phyloP scores from a whole-genome alignment of 208 protist genomes.

The Leishmania amazonensis region DNA sequence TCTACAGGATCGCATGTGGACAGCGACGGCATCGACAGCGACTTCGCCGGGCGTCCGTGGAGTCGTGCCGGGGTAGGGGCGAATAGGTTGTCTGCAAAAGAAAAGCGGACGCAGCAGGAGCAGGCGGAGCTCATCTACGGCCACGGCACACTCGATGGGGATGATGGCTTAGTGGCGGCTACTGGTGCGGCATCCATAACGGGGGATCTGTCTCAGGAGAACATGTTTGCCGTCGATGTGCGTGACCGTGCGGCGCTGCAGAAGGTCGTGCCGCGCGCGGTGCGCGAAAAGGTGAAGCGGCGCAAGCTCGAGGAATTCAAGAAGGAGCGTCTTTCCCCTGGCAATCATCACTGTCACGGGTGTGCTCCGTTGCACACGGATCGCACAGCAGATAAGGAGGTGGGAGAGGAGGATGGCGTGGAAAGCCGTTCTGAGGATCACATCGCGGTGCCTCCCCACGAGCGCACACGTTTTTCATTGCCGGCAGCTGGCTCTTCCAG shows the following conservation, averaged over 20 bases:
- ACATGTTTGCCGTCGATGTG: constrained; percentile 36
- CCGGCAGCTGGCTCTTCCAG: not conserved
- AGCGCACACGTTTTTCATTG: not conserved
- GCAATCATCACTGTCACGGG: not conserved
- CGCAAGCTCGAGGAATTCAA: constrained; percentile 15
- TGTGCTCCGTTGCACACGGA: not conserved
- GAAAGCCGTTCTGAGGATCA: not conserved
- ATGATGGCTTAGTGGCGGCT: constrained; percentile 7
- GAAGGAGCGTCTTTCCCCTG: constrained; percentile 12
- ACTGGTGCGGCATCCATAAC: not conserved
- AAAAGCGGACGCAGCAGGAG: constrained; percentile 62
- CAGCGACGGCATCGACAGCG: constrained; percentile 24
- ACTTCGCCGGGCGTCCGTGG: constrained; percentile 51
- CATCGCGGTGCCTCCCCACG: not conserved
- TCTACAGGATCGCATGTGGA: constrained; percentile 1
- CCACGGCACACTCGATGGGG: constrained; percentile 15
- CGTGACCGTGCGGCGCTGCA: constrained; percentile 52
- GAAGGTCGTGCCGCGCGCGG: constrained; percentile 50
- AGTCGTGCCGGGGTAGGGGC: constrained; percentile 72
- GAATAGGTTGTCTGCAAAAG: constrained; percentile 40
- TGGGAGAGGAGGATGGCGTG: not conserved
- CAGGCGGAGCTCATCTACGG: constrained; percentile 71
- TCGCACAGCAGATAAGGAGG: not conserved
- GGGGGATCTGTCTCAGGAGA: constrained; percentile 9
- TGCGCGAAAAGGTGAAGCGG: constrained; percentile 32